phyloP scores from a whole-genome alignment of 2,329 filamentous ascomycete species.

The Pseudocercospora macadamiae region DNA sequence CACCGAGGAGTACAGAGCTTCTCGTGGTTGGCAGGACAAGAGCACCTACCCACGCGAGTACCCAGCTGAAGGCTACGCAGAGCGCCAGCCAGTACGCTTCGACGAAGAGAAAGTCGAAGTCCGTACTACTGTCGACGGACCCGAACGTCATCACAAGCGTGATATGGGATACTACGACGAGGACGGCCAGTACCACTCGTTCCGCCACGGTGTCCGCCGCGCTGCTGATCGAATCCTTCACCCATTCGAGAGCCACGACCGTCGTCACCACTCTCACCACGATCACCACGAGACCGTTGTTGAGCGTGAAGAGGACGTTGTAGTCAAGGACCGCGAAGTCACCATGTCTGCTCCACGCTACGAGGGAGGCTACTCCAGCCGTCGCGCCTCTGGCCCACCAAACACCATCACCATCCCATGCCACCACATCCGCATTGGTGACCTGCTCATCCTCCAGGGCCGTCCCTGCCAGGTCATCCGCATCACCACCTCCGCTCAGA shows the following conservation, averaged over 20 bases:
- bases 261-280: constrained; percentile 54
- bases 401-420: constrained; percentile 98
- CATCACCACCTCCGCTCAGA: constrained; percentile 96
- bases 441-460: constrained; percentile 98
- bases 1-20: constrained; percentile 44
- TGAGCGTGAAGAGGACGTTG: constrained; percentile 48
- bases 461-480: constrained; percentile 99
- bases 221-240: constrained; percentile 68
- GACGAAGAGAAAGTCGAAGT: constrained; percentile 53
- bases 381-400: constrained; percentile 44
- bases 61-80: constrained; percentile 43
- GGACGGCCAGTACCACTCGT: constrained; percentile 74
- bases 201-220: constrained; percentile 70
- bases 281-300: constrained; percentile 40
- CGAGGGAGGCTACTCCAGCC: constrained; percentile 26
- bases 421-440: constrained; percentile 99
- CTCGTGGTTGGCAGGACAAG: constrained; percentile 43
- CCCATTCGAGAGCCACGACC: constrained; percentile 59
- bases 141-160: constrained; percentile 50
- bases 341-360: constrained; percentile 43
- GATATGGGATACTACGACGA: constrained; percentile 83
- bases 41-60: constrained; percentile 43
- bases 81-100: constrained; percentile 40
- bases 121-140: constrained; percentile 54
- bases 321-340: constrained; percentile 53